Evolutionary conservation across 495 filamentous ascomycete genomes (phyloP), one percentile per base, ranked within the genome.

Genomic region (Penicillium ochrochloron): DNA sequence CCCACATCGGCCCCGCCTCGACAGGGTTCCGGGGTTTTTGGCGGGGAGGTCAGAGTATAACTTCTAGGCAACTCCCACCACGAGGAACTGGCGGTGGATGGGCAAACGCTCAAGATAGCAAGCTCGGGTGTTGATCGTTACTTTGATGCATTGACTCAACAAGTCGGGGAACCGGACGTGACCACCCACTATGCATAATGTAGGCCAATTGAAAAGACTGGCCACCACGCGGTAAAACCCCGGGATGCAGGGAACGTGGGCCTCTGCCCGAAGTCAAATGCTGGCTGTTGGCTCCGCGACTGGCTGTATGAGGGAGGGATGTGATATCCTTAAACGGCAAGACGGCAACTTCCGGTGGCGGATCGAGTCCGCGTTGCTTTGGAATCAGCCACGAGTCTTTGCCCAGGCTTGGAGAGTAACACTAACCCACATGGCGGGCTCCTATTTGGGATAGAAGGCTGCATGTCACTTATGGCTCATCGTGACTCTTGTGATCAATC

Each of bases 261-360:
- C 53, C 33, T 23, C 12, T 23, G 33, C 31, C 15, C 27, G 19
- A 27, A 29, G 51, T 25, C 51, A 9, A 9, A 19, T 15, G 27
- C 51, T 54, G 17, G 51, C 51, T 31, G 15, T 4, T 2, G 31
- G n/a, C 27, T 54, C 51, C 14, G 23, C 19, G 51, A 54, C 51
- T 54, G 51, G 51, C 31, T 54, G 6, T 19, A 1, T 3, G 12
- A 2, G 37, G 14, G n/a, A 37, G 56, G 39, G 39, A 42, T 21
- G 14, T 11, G 21, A 35, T 44, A 33, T 44, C 56, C 56, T 33
- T 1, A 44, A 29, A 58, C 56, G 56, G 53, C 29, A 56, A 35
- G 27, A 34, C 53, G 53, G 53, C 33, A 56, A 56, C 31, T 56
- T 56, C 53, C 53, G 53, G 17, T 56, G 51, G 51, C 51, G 53